Percentiles rank a stretch among this genome's conserved stretches.
These are phyloP conservation scores for Ophiocordyceps camponoti-leonardi DNA, from an alignment of 2,329 filamentous ascomycete species.

Conservation along the genomic window DNA sequence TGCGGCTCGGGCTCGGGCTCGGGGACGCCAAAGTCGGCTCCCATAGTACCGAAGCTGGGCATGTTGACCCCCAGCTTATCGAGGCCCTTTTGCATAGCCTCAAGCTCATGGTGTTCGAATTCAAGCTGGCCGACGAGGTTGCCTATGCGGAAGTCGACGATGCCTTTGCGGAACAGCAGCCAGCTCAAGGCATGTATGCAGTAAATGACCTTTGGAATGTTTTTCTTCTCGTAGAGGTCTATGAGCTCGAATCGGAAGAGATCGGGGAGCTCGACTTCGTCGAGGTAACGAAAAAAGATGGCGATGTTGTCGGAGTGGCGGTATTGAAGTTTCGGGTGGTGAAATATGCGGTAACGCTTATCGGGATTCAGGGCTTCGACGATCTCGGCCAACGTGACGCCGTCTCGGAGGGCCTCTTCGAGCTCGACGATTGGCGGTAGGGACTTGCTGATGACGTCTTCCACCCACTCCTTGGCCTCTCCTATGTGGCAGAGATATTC, in stretches of 20 bases:
- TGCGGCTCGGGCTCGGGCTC: conserved; percentile 61
- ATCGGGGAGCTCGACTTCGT: conserved; percentile 82
- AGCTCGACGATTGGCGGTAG: conserved; percentile 88
- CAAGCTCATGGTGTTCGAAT: conserved; percentile 93
- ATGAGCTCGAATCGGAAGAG: conserved; percentile 95
- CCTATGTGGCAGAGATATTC: conserved; percentile 98
- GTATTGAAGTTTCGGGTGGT: conserved; percentile 70
- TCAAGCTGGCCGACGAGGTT: conserved; percentile 93
- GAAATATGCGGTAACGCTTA: conserved; percentile 65
- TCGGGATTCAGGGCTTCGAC: conserved; percentile 77
- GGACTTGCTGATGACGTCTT: conserved; percentile 66
- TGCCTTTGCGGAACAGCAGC: conserved; percentile 88
- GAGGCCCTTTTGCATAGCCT: conserved; percentile 90
- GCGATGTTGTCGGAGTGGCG: conserved; percentile 97
- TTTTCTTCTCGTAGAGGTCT: conserved; percentile 98
- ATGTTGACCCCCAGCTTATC: conserved; percentile 91
- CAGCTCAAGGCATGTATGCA: conserved; percentile 95
- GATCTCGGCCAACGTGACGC: conserved; percentile 85
- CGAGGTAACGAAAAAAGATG: conserved; percentile 84
- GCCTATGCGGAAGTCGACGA: conserved; percentile 89
- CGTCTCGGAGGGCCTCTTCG: conserved; percentile 82
- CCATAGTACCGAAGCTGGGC: conserved; percentile 96
- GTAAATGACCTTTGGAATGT: conserved; percentile 97
- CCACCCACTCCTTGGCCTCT: conserved; percentile 98
- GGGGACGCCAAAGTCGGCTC: conserved; percentile 72